phyloP scores from a whole-genome alignment of 2,329 filamentous ascomycete species.

The Neofusicoccum sp. region DNA sequence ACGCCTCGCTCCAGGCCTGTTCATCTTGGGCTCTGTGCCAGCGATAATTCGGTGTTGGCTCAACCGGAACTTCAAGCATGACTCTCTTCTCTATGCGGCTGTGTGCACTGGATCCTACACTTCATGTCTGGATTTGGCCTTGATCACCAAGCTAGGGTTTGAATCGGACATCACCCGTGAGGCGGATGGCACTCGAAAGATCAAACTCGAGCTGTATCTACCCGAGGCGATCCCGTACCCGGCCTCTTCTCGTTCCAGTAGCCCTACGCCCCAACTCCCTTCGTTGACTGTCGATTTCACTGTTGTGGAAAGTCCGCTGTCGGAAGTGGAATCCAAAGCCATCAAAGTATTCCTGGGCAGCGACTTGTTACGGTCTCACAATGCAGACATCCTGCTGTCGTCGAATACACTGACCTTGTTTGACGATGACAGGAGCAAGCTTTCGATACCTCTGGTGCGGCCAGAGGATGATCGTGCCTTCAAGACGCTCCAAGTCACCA shows the following conservation, averaged over 20 bases:
- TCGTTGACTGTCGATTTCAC: constrained; percentile 80
- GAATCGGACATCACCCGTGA: constrained; percentile 66
- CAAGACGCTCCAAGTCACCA: constrained; percentile 71
- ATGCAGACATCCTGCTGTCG: constrained; percentile 88
- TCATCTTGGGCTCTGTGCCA: constrained; percentile 84
- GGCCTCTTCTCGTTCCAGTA: constrained; percentile 70
- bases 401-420: constrained; percentile 87
- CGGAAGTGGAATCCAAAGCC: constrained; percentile 56
- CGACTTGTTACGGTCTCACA: constrained; percentile 81
- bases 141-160: constrained; percentile 75
- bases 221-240: constrained; percentile 86
- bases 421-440: constrained; percentile 81
- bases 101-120: constrained; percentile 89
- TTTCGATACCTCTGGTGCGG: constrained; percentile 88
- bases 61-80: constrained; percentile 85
- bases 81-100: constrained; percentile 85
- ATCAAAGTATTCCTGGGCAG: constrained; percentile 91
- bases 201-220: constrained; percentile 82
- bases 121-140: constrained; percentile 75
- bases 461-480: constrained; percentile 85
- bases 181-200: constrained; percentile 64
- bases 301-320: constrained; percentile 59
- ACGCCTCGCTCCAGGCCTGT: constrained; percentile 79
- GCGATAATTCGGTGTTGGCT: constrained; percentile 97
- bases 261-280: constrained; percentile 77